These are phyloP conservation scores for Ganoderma lingzhi DNA, from an alignment of 1,284 basidiomycete species.

Conservation along the genomic window DNA sequence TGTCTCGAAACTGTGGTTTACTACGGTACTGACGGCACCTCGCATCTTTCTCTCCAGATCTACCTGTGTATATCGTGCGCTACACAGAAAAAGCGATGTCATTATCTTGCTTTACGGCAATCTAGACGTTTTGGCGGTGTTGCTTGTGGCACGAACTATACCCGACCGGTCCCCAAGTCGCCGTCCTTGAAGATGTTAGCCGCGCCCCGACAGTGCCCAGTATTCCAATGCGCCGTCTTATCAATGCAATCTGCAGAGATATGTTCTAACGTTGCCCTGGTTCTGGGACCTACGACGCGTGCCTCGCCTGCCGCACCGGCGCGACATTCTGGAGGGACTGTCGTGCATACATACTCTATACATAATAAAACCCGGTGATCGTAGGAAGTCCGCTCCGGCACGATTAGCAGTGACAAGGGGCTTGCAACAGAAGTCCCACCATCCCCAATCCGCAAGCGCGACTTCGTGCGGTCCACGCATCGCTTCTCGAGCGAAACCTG, in stretches of 20 bases:
- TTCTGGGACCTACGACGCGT: not conserved
- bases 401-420: not conserved
- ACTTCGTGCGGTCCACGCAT: conserved; percentile 6
- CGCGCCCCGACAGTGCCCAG: not conserved
- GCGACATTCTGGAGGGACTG: not conserved
- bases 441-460: not conserved
- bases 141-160: no score
- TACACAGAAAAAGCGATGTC: no score
- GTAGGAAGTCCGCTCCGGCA: not conserved
- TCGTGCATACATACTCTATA: not conserved
- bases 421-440: not conserved
- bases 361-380: not conserved
- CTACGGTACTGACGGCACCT: not conserved
- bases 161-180: no score
- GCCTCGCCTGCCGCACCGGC: not conserved
- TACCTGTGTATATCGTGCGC: not conserved
- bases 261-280: not conserved
- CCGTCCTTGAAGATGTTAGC: not conserved
- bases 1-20: no score
- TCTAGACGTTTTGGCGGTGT: no score
- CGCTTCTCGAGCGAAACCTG: conserved; percentile 7
- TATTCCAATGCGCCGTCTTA: not conserved
- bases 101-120: no score
- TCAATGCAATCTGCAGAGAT: not conserved
- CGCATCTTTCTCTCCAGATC: not conserved